Percentiles rank a stretch among this genome's conserved stretches.
Conservation (phyloP, 1,139 yeast genomes). For the Maudiozyma humilis region DNA sequence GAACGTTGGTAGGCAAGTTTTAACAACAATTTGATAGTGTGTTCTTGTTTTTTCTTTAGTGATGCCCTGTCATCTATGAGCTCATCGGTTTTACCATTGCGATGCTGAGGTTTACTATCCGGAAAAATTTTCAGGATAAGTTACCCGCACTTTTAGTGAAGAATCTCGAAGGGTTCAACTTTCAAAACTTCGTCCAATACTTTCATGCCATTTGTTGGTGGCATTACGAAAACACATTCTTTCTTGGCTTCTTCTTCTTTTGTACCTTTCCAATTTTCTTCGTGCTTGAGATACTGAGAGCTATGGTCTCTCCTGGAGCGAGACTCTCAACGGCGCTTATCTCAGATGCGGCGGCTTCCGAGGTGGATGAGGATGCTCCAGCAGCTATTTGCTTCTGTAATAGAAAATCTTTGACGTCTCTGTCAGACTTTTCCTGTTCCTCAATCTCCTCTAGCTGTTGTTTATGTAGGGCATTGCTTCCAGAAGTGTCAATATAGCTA, state of each 20-base stretch:
- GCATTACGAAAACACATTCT: slow-evolving; percentile 2
- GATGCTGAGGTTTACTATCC: no score
- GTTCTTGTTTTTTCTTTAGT: not conserved
- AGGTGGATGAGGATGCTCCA: not conserved
- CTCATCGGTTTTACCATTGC: not conserved
- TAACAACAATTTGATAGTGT: not conserved
- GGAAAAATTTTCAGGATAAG: not conserved
- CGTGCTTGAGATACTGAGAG: not conserved
- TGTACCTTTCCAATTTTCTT: not conserved
- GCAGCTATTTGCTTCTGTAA: slow-evolving; percentile 46
- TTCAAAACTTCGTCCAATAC: no score
- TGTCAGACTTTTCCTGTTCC: slow-evolving; percentile 39
- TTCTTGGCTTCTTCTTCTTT: slow-evolving; percentile 2
- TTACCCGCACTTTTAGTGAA: not conserved
- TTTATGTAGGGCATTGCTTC: slow-evolving; percentile 36
- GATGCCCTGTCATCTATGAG: not conserved
- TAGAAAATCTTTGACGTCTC: slow-evolving; percentile 36
- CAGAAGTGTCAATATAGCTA: slow-evolving; percentile 48
- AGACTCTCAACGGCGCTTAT: not conserved
- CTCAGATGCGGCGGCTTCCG: not conserved
- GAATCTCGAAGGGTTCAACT: no score
- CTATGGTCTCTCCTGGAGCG: not conserved
- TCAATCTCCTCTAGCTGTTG: slow-evolving; percentile 34
- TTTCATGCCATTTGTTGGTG: no score
- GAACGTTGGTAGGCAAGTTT: no score